Evolutionary conservation across 2,329 filamentous ascomycete genomes (phyloP).

Genomic region (Colletotrichum salicis): DNA sequence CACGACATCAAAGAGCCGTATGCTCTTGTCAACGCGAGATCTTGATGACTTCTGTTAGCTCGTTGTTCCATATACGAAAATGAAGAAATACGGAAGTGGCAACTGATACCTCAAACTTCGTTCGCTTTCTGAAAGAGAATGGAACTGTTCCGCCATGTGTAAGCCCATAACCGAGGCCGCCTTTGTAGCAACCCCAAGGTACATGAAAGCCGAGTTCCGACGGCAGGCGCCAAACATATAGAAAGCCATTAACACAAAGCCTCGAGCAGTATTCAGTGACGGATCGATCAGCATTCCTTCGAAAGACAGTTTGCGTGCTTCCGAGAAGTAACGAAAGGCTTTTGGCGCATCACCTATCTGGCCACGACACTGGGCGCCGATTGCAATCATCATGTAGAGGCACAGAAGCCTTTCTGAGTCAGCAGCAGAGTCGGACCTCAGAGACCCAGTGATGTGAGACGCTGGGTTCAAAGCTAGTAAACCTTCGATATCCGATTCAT

Average conservation of each 20-base stretch:
- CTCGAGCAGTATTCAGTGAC: slow-evolving; percentile 61
- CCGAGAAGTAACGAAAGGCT: slow-evolving; percentile 55
- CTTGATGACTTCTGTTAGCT: neutral
- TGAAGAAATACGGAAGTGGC: rapidly evolving
- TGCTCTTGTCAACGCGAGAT: slow-evolving; percentile 48
- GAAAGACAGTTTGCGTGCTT: slow-evolving; percentile 59
- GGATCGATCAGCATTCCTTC: slow-evolving; percentile 64
- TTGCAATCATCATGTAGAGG: slow-evolving; percentile 59
- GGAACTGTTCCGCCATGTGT: slow-evolving; percentile 52
- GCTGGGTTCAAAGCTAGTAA: neutral
- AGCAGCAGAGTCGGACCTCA: neutral
- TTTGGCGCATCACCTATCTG: neutral
- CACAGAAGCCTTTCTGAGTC: neutral
- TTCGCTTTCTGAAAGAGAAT: slow-evolving; percentile 35
- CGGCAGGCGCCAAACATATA: slow-evolving; percentile 69
- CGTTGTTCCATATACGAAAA: rapidly evolving
- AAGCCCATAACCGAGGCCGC: slow-evolving; percentile 68
- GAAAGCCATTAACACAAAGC: slow-evolving; percentile 67
- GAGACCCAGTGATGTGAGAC: neutral
- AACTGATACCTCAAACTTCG: slow-evolving; percentile 39
- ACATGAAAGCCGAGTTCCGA: slow-evolving; percentile 71
- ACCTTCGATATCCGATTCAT: slow-evolving; percentile 6
- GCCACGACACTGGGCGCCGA: slow-evolving; percentile 59
- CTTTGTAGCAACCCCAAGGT: slow-evolving; percentile 67
- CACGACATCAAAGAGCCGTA: slow-evolving; percentile 51